phyloP scores from a whole-genome alignment of 2,329 filamentous ascomycete genomes.

The Rugonectria rugulosa region DNA sequence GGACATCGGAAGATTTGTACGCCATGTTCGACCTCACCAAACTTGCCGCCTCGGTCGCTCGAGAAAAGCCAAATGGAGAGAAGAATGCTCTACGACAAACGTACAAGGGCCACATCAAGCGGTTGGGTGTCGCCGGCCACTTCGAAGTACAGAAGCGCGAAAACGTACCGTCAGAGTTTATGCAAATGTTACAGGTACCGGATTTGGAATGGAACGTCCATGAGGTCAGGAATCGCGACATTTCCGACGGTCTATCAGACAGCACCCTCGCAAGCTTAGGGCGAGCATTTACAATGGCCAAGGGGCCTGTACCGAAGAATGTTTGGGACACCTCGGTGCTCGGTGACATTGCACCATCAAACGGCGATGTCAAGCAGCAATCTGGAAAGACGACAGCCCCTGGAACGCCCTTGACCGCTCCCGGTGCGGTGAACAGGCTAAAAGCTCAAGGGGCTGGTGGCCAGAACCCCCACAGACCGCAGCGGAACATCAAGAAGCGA shows the following conservation, averaged over 20 bases:
- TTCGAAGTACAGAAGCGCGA: slow-evolving; percentile 65
- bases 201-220: slow-evolving; percentile 66
- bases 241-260: slow-evolving; percentile 60
- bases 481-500: slow-evolving; percentile 75
- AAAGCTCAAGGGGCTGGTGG: slow-evolving; percentile 49
- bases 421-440: slow-evolving; percentile 44
- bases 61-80: slow-evolving; percentile 69
- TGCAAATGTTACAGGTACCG: slow-evolving; percentile 58
- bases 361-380: slow-evolving; percentile 49
- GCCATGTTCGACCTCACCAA: slow-evolving; percentile 62
- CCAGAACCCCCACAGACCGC: slow-evolving; percentile 63
- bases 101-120: slow-evolving; percentile 74
- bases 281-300: slow-evolving; percentile 64
- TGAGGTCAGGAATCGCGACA: slow-evolving; percentile 61
- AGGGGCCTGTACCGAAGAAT: slow-evolving; percentile 61
- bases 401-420: slow-evolving; percentile 56
- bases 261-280: slow-evolving; percentile 52
- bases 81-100: slow-evolving; percentile 73
- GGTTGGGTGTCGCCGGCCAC: slow-evolving; percentile 66
- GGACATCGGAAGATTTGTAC: slow-evolving; percentile 64
- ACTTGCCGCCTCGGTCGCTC: slow-evolving; percentile 68
- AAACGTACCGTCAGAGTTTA: slow-evolving; percentile 59
- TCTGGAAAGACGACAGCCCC: slow-evolving; percentile 59
- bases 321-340: slow-evolving; percentile 66
- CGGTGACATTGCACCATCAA: slow-evolving; percentile 60